phyloP scores from a whole-genome alignment of 164 flowering plant species.

The Tinospora cordifolia region DNA sequence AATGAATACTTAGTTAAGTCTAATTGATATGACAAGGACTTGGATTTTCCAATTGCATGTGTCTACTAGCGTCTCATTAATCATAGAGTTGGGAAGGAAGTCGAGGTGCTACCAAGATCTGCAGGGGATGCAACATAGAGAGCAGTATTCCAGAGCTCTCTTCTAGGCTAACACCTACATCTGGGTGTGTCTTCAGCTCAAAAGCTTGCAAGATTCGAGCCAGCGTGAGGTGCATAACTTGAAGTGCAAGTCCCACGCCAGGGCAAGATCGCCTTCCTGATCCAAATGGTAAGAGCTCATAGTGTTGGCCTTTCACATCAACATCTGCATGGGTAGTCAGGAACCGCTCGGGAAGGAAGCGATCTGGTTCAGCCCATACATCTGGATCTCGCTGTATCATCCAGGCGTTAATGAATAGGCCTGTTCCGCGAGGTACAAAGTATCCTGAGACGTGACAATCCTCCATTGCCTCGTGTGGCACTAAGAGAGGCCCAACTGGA shows the following conservation, averaged over 20 bases:
- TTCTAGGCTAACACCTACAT: not conserved
- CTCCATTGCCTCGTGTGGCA: not conserved
- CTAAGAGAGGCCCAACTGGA: not conserved
- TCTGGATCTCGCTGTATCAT: not conserved
- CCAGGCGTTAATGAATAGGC: not conserved
- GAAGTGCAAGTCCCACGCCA: not conserved
- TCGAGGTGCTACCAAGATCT: not conserved
- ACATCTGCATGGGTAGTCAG: not conserved
- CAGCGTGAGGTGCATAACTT: not conserved
- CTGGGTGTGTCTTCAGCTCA: not conserved
- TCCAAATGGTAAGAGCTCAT: slow-evolving; percentile 5
- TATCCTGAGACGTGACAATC: not conserved
- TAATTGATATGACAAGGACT: too few species aligned
- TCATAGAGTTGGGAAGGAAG: not conserved
- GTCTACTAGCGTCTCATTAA: not conserved
- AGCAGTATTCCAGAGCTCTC: not conserved
- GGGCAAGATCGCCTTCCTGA: not conserved
- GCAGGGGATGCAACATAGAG: not conserved
- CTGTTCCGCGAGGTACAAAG: not conserved
- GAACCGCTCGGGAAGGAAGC: not conserved
- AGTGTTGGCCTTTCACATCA: slow-evolving; percentile 3
- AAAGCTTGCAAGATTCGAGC: not conserved
- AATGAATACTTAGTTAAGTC: too few species aligned
- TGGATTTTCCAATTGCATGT: too few species aligned
- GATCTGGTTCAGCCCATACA: not conserved